Base-by-base conservation (phyloP, 331 rosid genomes). In the Acacia concinna region DNA sequence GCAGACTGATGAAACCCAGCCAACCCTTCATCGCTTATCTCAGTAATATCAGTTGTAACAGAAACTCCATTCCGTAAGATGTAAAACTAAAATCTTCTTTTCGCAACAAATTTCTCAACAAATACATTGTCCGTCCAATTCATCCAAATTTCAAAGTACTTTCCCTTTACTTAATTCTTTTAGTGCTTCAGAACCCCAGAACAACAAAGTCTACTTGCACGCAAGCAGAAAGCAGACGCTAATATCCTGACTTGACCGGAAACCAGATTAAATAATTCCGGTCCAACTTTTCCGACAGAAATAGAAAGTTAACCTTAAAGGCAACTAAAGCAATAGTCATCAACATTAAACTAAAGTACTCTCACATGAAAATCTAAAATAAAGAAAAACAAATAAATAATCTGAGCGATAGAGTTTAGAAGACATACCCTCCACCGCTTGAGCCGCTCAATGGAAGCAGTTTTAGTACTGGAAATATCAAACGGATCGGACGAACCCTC, bases 361-460 rank as follows among this genome's bases (percentile, higher is more conserved):
- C 5, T 2, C 23, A 5, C n/a, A 62, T 14, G 40, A 31, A 31
- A 62, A 62, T 5, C 6, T 4, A 62, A 62, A 62, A 30, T 30
- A 17, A 62, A 62, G 0, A 30, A 30, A 52, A 60, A 52, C 8
- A 21, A 56, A 56, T 11, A 56, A 56, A 23, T 15, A 62, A 31
- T 14, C 23, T 6, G 68, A 62, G 21, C 2, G 40, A 31, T 30
- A 4, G 40, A 62, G 40, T 62, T 30, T 4, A 62, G 38, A 62
- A 14, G 8, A 23, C 97, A 1, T 81, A 96, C 99, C 78, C 98
- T 89, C 99, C 99, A 96, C 1, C 97, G 96, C 72, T 82, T 80
- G 71, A 96, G 98, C 5, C 99, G 91, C 4, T 88, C 92, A 20
- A 91, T 17, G 1, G 99, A 86, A 76, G 97, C 99, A 46, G 89